Evolutionary conservation across 2,329 filamentous ascomycete genomes (phyloP).

Genomic region (Alternaria brassicae): DNA sequence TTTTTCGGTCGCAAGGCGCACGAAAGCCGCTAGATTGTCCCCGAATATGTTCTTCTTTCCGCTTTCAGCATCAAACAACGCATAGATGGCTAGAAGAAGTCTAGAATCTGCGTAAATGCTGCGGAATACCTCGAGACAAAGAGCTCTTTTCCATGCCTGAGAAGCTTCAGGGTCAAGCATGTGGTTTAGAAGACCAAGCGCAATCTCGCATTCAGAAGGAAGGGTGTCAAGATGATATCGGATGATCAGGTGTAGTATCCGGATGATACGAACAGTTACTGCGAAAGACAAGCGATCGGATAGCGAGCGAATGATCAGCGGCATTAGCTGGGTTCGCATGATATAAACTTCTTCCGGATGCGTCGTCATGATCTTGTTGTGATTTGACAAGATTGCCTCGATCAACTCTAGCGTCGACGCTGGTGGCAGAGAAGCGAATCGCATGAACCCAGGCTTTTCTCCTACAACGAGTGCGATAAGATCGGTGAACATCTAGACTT

Average conservation of each 20-base stretch:
- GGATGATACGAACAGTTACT: constrained; percentile 79
- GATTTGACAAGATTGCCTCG: constrained; percentile 86
- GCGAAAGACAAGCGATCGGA: constrained; percentile 82
- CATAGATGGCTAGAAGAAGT: constrained; percentile 80
- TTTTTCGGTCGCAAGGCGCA: constrained; percentile 91
- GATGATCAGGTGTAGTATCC: constrained; percentile 83
- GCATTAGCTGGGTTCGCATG: constrained; percentile 79
- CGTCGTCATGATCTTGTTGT: constrained; percentile 77
- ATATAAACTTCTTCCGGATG: constrained; percentile 84
- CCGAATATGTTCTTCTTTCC: constrained; percentile 79
- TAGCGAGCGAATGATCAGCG: constrained; percentile 78
- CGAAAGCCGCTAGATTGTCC: constrained; percentile 84
- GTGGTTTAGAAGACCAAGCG: constrained; percentile 80
- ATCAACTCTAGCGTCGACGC: constrained; percentile 90
- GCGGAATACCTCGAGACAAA: constrained; percentile 91
- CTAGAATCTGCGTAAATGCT: constrained; percentile 83
- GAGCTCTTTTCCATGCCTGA: constrained; percentile 80
- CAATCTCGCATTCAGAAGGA: constrained; percentile 80
- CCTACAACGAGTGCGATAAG: constrained; percentile 87
- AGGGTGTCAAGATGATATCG: constrained; percentile 78
- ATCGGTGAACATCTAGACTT: constrained; percentile 79
- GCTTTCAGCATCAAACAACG: constrained; percentile 76
- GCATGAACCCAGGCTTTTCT: constrained; percentile 81
- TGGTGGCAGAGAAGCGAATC: constrained; percentile 77
- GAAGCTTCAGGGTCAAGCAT: constrained; percentile 84